A percentile compares a stretch with the other conserved stretches of the same genome.
Evolutionary conservation across 1,284 basidiomycete genomes (phyloP).

Genomic region (Coniferiporia weirii): DNA sequence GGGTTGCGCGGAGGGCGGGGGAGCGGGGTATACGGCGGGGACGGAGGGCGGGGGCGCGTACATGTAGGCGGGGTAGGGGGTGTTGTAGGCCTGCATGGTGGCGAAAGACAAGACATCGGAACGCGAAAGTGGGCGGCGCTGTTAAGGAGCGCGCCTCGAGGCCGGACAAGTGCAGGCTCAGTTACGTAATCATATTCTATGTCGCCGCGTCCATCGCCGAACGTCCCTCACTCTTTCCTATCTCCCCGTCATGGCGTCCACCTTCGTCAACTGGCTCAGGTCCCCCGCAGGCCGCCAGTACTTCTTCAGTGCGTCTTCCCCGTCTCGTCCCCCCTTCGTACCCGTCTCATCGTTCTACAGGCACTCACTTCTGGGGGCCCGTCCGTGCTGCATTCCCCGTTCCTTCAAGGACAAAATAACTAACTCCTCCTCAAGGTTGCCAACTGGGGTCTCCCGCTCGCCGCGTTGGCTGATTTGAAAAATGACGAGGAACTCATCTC

Average conservation of each 20-base stretch:
- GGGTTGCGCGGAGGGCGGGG: not conserved
- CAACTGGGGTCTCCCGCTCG: constrained; percentile 95
- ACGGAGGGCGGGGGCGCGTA: constrained; percentile 1
- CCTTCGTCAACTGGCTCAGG: constrained; percentile 80
- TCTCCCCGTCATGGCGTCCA: constrained; percentile 56
- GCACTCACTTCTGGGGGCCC: constrained; percentile 95
- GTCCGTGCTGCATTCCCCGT: constrained; percentile 43
- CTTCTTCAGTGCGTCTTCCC: constrained; percentile 76
- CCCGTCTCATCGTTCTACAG: constrained; percentile 35
- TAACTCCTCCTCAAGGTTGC: constrained; percentile 59
- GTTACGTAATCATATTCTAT: not conserved
- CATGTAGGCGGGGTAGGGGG: constrained; percentile 12
- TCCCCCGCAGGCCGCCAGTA: constrained; percentile 88
- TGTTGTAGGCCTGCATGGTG: constrained; percentile 2
- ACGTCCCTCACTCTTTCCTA: not conserved
- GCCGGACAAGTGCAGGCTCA: not conserved
- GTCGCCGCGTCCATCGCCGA: not conserved
- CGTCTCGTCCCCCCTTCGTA: not conserved
- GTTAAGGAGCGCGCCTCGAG: not conserved
- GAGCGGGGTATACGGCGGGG: not conserved
- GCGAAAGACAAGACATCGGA: constrained; percentile 1
- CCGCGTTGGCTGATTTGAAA: constrained; percentile 81
- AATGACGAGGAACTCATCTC: constrained; percentile 96
- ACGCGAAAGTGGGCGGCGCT: not conserved
- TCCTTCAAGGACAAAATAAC: constrained; percentile 6